Conservation (phyloP, 2,329 filamentous ascomycete genomes). For the Arthrinium puccinioides region DNA sequence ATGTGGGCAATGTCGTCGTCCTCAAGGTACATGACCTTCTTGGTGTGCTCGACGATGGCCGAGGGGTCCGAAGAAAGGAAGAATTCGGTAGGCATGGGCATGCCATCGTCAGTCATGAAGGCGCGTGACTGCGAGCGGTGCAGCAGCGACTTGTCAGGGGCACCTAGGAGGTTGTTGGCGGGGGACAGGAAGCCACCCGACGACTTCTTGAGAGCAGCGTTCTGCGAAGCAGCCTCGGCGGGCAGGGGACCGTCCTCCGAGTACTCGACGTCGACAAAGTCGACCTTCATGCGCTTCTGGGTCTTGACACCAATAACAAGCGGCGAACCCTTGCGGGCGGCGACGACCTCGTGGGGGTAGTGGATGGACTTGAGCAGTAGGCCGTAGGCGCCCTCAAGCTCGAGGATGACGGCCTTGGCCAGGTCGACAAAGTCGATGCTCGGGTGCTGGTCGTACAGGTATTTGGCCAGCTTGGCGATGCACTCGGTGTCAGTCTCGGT, state of each 20-base stretch:
- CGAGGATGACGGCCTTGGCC: conserved; percentile 95
- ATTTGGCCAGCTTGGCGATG: conserved; percentile 98
- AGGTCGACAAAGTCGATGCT: conserved; percentile 93
- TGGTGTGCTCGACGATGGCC: conserved; percentile 98
- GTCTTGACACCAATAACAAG: conserved; percentile 96
- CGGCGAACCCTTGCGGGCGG: conserved; percentile 95
- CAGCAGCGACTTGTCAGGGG: conserved; percentile 93
- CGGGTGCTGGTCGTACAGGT: conserved; percentile 91
- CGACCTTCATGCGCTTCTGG: conserved; percentile 98
- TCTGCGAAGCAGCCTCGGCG: conserved; percentile 92
- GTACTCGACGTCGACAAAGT: conserved; percentile 99
- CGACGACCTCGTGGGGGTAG: conserved; percentile 96
- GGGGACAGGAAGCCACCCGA: conserved; percentile 61
- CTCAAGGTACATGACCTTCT: conserved; percentile 99
- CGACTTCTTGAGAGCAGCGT: conserved; percentile 90
- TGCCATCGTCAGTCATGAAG: conserved; percentile 97
- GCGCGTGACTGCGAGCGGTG: conserved; percentile 98
- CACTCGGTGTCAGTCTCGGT: conserved; percentile 99
- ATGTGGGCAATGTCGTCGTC: conserved; percentile 99
- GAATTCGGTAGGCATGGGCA: conserved; percentile 97
- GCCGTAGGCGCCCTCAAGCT: conserved; percentile 96
- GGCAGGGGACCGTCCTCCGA: conserved; percentile 82
- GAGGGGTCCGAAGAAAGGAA: conserved; percentile 98
- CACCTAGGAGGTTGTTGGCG: conserved; percentile 62
- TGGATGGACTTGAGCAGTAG: conserved; percentile 97